phyloP scores from a whole-genome alignment of 1,284 basidiomycete species.

The Paramarasmius palmivorus region DNA sequence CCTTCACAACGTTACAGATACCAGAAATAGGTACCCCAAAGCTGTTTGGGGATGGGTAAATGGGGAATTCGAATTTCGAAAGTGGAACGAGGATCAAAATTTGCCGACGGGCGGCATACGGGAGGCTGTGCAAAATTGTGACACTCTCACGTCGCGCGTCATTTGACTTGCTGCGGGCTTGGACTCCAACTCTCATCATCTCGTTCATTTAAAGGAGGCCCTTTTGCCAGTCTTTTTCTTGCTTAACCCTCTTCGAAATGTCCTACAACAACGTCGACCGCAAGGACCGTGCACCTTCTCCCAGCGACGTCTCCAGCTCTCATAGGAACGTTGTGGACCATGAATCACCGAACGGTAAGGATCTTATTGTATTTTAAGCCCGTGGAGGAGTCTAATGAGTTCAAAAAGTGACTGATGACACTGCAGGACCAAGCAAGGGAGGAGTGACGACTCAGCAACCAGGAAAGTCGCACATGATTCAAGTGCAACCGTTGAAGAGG shows the following conservation, averaged over 20 bases:
- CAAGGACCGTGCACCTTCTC: slow-evolving; percentile 52
- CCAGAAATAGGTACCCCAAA: too few relatives aligned
- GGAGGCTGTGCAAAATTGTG: too few relatives aligned
- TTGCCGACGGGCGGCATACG: too few relatives aligned
- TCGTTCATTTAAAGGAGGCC: neutral
- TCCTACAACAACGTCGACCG: slow-evolving; percentile 42
- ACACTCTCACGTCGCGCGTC: neutral
- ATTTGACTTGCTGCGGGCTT: slow-evolving; percentile 1
- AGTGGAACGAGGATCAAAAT: too few relatives aligned
- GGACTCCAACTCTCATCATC: neutral
- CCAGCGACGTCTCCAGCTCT: slow-evolving; percentile 29
- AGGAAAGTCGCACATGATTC: slow-evolving; percentile 45
- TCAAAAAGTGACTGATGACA: slow-evolving; percentile 14
- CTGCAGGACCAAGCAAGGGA: neutral
- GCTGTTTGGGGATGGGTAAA: too few relatives aligned
- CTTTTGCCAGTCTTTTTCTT: neutral
- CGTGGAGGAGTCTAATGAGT: neutral
- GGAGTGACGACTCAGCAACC: slow-evolving; percentile 3
- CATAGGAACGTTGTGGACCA: slow-evolving; percentile 78
- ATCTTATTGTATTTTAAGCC: slow-evolving; percentile 11
- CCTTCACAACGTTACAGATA: too few relatives aligned
- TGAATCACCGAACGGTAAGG: slow-evolving; percentile 63
- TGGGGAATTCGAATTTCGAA: too few relatives aligned
- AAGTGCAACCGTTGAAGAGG: slow-evolving; percentile 79
- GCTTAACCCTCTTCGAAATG: slow-evolving; percentile 23